These are phyloP conservation scores for Sesbania bispinosa DNA, from an alignment of 306 rosid genomes.

Conservation along the genomic window DNA sequence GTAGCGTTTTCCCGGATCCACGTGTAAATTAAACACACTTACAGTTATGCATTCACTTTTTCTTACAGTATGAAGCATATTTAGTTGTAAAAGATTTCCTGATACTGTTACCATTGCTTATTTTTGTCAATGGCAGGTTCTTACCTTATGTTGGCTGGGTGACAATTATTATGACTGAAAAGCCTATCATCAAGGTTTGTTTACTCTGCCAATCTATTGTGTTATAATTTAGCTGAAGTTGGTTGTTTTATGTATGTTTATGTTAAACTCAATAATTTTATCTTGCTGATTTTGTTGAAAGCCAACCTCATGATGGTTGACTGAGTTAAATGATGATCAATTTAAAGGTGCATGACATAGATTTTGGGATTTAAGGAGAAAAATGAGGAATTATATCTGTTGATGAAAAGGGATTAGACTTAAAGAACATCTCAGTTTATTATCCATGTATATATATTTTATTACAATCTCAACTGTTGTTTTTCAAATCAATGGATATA, in stretches of 20 bases:
- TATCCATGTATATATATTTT: not conserved
- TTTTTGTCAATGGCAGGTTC: conserved; percentile 49
- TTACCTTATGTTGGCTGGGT: conserved; percentile 97
- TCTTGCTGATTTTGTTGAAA: not conserved
- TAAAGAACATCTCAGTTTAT: not conserved
- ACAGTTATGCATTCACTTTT: not conserved
- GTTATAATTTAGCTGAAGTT: conserved; percentile 13
- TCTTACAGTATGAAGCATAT: not conserved
- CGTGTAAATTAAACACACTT: too few relatives aligned
- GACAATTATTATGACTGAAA: conserved; percentile 92
- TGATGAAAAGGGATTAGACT: not conserved
- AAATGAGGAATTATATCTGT: not conserved
- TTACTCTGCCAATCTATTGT: not conserved
- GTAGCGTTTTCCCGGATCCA: too few relatives aligned
- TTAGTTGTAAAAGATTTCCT: not conserved
- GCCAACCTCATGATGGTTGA: not conserved
- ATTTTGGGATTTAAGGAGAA: not conserved
- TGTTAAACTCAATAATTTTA: not conserved
- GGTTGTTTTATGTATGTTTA: not conserved
- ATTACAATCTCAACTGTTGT: not conserved
- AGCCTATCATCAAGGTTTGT: conserved; percentile 89
- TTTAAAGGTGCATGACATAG: conserved; percentile 3
- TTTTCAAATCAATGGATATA: not conserved
- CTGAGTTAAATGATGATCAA: not conserved
- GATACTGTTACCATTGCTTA: conserved; percentile 7